These are phyloP conservation scores for Mitragyna speciosa DNA, from an alignment of 257 asterid species.

Conservation along the genomic window DNA sequence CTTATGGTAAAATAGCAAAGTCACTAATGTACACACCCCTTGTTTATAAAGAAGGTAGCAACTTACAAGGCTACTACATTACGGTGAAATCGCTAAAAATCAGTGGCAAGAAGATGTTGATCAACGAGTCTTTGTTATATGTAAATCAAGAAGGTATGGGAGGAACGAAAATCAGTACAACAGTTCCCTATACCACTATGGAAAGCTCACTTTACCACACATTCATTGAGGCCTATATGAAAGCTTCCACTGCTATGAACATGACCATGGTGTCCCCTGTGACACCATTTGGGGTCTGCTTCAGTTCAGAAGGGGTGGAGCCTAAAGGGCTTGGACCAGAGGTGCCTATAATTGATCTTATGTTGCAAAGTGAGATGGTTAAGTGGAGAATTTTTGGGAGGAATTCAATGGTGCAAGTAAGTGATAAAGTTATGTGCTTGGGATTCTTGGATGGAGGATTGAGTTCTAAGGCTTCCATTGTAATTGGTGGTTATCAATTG, in stretches of 20 bases:
- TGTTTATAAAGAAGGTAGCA: conserved; percentile 23
- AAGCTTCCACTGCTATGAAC: conserved; percentile 46
- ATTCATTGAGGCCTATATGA: conserved; percentile 47
- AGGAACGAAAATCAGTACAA: conserved; percentile 50
- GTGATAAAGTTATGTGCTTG: conserved; percentile 70
- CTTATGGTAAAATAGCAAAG: conserved; percentile 33
- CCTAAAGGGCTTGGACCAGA: conserved; percentile 27
- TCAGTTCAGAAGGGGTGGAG: conserved; percentile 39
- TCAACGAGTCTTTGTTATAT: conserved; percentile 20
- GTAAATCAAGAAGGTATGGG: conserved; percentile 35
- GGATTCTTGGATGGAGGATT: conserved; percentile 83
- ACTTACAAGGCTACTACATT: conserved; percentile 45
- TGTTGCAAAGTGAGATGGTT: conserved; percentile 88
- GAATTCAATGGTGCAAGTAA: conserved; percentile 61
- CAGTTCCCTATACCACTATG: conserved; percentile 61
- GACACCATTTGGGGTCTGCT: conserved; percentile 75
- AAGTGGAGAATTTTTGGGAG: conserved; percentile 65
- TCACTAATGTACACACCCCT: conserved; percentile 67
- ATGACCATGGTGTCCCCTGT: conserved; percentile 46
- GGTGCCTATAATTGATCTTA: conserved; percentile 62
- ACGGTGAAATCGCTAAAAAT: conserved; percentile 56
- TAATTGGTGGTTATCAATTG: conserved; percentile 71
- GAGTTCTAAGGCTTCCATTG: conserved; percentile 49
- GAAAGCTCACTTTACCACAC: conserved; percentile 41
- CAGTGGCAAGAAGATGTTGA: conserved; percentile 37